These are phyloP conservation scores for Eutrema yunnanense DNA, from an alignment of 345 rosid species.

Conservation along the genomic window DNA sequence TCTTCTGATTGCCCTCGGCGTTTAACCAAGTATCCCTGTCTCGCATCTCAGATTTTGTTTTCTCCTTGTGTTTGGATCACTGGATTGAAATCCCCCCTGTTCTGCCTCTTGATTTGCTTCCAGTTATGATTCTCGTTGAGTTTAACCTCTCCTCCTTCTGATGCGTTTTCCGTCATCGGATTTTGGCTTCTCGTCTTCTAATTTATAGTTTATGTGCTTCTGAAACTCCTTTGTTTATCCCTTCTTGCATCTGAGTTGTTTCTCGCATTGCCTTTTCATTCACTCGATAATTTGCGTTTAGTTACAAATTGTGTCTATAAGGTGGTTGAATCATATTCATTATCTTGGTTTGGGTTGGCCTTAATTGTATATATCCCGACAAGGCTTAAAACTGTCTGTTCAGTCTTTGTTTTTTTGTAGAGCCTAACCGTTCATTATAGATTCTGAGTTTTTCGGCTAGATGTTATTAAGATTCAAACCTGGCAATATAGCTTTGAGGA, in stretches of 20 bases:
- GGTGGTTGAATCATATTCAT: background rate
- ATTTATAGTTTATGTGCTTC: background rate
- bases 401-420: background rate
- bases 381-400: background rate
- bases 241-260: background rate
- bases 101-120: background rate
- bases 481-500: background rate
- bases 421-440: background rate
- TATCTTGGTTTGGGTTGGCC: background rate
- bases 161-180: background rate
- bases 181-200: background rate
- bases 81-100: background rate
- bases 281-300: background rate
- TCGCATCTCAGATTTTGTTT: background rate
- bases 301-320: background rate
- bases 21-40: background rate
- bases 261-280: background rate
- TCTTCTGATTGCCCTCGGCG: background rate
- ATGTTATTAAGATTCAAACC: background rate
- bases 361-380: background rate
- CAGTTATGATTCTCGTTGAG: background rate
- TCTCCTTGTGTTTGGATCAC: background rate
- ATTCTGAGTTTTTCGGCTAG: background rate
- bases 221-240: background rate
- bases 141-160: background rate